These are phyloP conservation scores for Beauveria sp. DNA, from an alignment of 2,329 filamentous ascomycete species.

Conservation along the genomic window DNA sequence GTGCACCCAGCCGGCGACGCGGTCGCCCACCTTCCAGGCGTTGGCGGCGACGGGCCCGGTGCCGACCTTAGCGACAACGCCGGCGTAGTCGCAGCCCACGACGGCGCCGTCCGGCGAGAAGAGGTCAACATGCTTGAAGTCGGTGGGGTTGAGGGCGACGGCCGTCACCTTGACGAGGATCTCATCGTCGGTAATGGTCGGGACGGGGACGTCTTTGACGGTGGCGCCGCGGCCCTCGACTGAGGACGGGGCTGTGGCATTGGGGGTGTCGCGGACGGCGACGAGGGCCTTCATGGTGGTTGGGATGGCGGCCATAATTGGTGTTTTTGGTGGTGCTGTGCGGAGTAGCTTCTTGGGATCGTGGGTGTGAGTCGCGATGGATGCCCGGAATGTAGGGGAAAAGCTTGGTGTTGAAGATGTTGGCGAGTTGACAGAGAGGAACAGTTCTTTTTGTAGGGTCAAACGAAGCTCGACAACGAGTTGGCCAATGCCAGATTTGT, in stretches of 20 bases:
- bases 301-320: background rate
- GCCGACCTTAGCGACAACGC: slow-evolving; percentile 25
- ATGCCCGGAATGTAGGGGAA: too few relatives aligned
- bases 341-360: background rate
- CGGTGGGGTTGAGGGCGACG: slow-evolving; percentile 26
- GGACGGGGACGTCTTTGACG: slow-evolving; percentile 9
- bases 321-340: background rate
- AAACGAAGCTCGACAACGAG: too few relatives aligned
- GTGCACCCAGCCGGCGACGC: slow-evolving; percentile 19
- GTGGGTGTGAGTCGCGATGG: background rate
- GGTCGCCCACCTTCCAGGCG: slow-evolving; percentile 16
- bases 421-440: too few relatives aligned
- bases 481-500: too few relatives aligned
- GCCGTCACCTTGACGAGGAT: slow-evolving; percentile 23
- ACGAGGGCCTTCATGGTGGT: slow-evolving; percentile 17
- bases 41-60: slow-evolving; percentile 12
- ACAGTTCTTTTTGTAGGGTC: too few relatives aligned
- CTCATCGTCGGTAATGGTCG: slow-evolving; percentile 14
- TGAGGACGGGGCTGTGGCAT: background rate
- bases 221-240: slow-evolving; percentile 3
- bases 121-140: slow-evolving; percentile 23
- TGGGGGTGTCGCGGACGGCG: slow-evolving; percentile 1
- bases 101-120: slow-evolving; percentile 22
- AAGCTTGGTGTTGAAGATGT: background rate
- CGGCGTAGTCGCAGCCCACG: slow-evolving; percentile 25